phyloP scores from a whole-genome alignment of 208 protist genomes.

The Willaertia magna region DNA sequence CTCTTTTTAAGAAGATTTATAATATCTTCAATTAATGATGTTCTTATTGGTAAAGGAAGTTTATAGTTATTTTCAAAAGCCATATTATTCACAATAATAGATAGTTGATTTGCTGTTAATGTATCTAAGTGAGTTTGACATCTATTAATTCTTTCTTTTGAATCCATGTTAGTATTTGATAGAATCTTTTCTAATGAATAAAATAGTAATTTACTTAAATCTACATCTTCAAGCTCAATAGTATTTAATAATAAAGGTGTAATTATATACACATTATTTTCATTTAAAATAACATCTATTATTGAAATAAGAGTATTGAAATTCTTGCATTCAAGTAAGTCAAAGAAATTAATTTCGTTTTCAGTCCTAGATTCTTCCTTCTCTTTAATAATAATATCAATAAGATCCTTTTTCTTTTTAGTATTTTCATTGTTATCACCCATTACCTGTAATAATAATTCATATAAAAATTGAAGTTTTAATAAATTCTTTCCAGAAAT shows the following conservation, averaged over 20 bases:
- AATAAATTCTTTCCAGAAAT: neutral
- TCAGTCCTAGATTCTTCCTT: no score
- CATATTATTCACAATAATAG: neutral
- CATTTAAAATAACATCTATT: neutral
- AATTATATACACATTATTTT: neutral
- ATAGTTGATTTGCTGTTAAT: neutral
- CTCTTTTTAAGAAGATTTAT: no score
- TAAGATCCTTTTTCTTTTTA: neutral
- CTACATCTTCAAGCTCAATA: neutral
- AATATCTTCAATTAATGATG: no score
- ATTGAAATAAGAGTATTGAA: no score
- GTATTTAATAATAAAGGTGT: no score
- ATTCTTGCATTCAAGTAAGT: no score
- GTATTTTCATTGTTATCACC: neutral
- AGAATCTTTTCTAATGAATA: neutral
- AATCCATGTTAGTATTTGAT: neutral
- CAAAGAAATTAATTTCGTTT: neutral
- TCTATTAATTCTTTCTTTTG: neutral
- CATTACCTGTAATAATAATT: neutral
- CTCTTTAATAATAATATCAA: neutral
- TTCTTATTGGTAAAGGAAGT: neutral
- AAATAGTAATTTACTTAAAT: neutral
- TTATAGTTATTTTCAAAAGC: neutral
- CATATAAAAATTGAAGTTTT: neutral
- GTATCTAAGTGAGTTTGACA: neutral